These are phyloP conservation scores for Jatropha curcas DNA, from an alignment of 345 rosid species.

Conservation along the genomic window DNA sequence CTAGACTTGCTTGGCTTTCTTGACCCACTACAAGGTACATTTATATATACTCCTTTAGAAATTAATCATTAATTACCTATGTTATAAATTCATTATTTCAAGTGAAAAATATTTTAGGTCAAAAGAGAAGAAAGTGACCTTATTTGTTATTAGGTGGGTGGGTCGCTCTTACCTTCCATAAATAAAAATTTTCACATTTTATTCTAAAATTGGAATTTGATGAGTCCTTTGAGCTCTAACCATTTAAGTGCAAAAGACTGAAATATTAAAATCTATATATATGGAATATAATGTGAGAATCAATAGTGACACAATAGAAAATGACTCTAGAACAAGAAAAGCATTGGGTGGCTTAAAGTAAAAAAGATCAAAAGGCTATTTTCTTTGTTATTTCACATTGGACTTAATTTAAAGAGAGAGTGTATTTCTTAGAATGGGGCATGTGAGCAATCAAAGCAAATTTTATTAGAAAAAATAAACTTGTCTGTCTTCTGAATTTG, in stretches of 20 bases:
- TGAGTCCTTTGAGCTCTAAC: not conserved
- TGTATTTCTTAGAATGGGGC: not conserved
- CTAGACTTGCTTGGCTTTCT: too few relatives aligned
- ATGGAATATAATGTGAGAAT: not conserved
- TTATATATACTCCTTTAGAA: too few relatives aligned
- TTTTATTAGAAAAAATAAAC: too few relatives aligned
- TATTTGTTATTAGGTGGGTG: too few relatives aligned
- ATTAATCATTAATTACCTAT: too few relatives aligned
- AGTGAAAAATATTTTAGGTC: too few relatives aligned
- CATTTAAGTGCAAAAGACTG: not conserved
- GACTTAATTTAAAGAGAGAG: not conserved
- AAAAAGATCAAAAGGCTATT: not conserved
- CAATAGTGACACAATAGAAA: not conserved
- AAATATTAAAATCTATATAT: not conserved
- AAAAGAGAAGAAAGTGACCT: too few relatives aligned
- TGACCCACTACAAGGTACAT: too few relatives aligned
- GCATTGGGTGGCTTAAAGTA: not conserved
- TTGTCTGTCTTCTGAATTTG: too few relatives aligned
- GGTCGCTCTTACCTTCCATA: not conserved
- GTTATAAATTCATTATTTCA: too few relatives aligned
- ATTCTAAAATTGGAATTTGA: not conserved
- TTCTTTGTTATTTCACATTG: not conserved
- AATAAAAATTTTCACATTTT: not conserved
- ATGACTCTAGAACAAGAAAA: not conserved
- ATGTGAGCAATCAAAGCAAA: not conserved